phyloP scores from a whole-genome alignment of 2,329 filamentous ascomycete species.

The Verruconis gallopava region DNA sequence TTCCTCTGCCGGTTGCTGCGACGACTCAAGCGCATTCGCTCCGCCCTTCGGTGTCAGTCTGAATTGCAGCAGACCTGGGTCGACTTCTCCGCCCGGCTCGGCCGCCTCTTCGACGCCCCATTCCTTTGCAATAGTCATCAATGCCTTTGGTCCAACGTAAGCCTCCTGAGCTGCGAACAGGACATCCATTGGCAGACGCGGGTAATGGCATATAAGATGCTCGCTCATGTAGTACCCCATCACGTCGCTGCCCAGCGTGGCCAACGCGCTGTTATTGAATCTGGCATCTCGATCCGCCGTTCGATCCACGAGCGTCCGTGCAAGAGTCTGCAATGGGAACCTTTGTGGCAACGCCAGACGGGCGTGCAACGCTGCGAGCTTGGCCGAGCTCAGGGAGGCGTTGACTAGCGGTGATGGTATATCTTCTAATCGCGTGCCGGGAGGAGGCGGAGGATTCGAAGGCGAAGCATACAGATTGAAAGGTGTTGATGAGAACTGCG shows the following conservation, averaged over 20 bases:
- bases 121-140: slow-evolving; percentile 61
- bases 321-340: slow-evolving; percentile 75
- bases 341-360: slow-evolving; percentile 70
- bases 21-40: not conserved
- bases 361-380: slow-evolving; percentile 84
- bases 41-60: slow-evolving; percentile 28
- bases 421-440: slow-evolving; percentile 10
- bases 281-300: slow-evolving; percentile 66
- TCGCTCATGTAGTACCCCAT: slow-evolving; percentile 84
- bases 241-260: slow-evolving; percentile 68
- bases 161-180: slow-evolving; percentile 76
- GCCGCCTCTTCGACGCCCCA: slow-evolving; percentile 91
- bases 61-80: slow-evolving; percentile 83
- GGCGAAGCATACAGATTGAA: not conserved
- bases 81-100: slow-evolving; percentile 78
- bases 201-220: slow-evolving; percentile 77
- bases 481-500: not conserved
- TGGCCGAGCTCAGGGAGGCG: slow-evolving; percentile 60
- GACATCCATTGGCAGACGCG: slow-evolving; percentile 79
- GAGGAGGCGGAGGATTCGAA: not conserved
- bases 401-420: slow-evolving; percentile 61
- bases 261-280: slow-evolving; percentile 83
- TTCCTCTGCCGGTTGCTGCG: not conserved
- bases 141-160: slow-evolving; percentile 63
- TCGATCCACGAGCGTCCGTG: slow-evolving; percentile 69